phyloP scores from a whole-genome alignment of 2,329 filamentous ascomycete species.

The Talaromyces sp. region DNA sequence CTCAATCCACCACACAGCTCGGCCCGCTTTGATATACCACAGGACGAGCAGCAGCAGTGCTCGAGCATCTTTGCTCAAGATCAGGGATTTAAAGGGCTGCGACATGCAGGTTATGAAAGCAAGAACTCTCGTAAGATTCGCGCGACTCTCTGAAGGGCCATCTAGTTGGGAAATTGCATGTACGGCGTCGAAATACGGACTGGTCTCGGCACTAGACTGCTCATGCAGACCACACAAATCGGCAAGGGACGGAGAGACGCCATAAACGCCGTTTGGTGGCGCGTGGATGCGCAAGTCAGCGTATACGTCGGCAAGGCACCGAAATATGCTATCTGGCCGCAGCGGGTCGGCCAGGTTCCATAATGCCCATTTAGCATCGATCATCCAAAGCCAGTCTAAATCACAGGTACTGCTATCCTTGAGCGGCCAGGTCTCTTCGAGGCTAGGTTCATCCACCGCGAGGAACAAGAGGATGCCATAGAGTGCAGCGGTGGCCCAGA shows the following conservation, averaged over 20 bases:
- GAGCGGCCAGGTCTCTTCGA: constrained; percentile 54
- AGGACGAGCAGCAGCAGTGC: constrained; percentile 40
- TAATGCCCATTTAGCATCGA: constrained; percentile 52
- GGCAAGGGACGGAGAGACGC: constrained; percentile 20
- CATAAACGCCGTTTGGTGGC: constrained; percentile 20
- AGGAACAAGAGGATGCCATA: constrained; percentile 40
- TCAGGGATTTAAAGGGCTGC: constrained; percentile 30
- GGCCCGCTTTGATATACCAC: constrained; percentile 41
- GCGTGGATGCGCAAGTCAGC: constrained; percentile 35
- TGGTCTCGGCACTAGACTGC: constrained; percentile 32
- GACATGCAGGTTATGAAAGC: constrained; percentile 34
- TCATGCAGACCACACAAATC: constrained; percentile 22
- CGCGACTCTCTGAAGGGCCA: constrained; percentile 23
- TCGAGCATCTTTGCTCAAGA: constrained; percentile 32
- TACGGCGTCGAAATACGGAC: constrained; percentile 37
- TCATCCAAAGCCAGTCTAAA: constrained; percentile 56
- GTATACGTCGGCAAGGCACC: constrained; percentile 26
- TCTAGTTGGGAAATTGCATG: constrained; percentile 34
- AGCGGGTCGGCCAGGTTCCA: constrained; percentile 49
- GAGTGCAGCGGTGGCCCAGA: constrained; percentile 46
- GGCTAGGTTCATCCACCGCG: constrained; percentile 34
- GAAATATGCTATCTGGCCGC: constrained; percentile 47
- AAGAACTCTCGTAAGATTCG: constrained; percentile 17
- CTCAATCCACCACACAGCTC: constrained; percentile 43
- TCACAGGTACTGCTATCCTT: constrained; percentile 40